Conservation (phyloP, 768 basidiomycete species). For the Dioszegia hungarica region DNA sequence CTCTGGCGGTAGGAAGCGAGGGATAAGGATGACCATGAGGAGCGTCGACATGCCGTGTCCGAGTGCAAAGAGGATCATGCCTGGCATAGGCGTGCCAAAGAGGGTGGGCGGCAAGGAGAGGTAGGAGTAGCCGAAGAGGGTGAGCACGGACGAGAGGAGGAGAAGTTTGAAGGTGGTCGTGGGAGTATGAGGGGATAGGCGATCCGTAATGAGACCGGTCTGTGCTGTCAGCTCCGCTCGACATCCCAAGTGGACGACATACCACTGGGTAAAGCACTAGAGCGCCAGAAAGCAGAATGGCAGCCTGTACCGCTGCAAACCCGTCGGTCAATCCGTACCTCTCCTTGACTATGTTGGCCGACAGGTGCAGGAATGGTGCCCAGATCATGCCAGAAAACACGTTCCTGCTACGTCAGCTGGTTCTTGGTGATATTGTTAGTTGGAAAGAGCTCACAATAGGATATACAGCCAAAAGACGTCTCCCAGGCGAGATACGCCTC, state of each 20-base stretch:
- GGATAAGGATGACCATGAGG: slow-evolving; percentile 30
- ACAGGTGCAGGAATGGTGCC: slow-evolving; percentile 32
- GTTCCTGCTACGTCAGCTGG: slow-evolving; percentile 21
- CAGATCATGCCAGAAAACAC: slow-evolving; percentile 27
- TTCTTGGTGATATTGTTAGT: neutral
- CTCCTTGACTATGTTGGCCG: slow-evolving; percentile 24
- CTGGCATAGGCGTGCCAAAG: slow-evolving; percentile 17
- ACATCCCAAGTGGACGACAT: neutral
- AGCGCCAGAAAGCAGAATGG: slow-evolving; percentile 34
- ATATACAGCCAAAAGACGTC: slow-evolving; percentile 37
- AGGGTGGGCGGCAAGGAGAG: slow-evolving; percentile 12
- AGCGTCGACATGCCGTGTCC: slow-evolving; percentile 31
- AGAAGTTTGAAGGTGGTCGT: slow-evolving; percentile 16
- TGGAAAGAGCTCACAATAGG: slow-evolving; percentile 14
- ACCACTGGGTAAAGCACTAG: slow-evolving; percentile 28
- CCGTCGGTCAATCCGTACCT: slow-evolving; percentile 20
- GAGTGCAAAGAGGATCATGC: slow-evolving; percentile 21
- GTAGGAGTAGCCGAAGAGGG: slow-evolving; percentile 19
- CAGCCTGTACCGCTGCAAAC: slow-evolving; percentile 15
- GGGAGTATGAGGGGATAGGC: slow-evolving; percentile 10
- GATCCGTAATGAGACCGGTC: slow-evolving; percentile 19
- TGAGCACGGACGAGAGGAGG: slow-evolving; percentile 20
- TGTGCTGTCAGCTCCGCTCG: neutral
- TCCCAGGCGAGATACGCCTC: slow-evolving; percentile 12
- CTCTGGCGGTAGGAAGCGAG: slow-evolving; percentile 14